phyloP scores from a whole-genome alignment of 306 rosid genomes.

The Prosopis cineraria region DNA sequence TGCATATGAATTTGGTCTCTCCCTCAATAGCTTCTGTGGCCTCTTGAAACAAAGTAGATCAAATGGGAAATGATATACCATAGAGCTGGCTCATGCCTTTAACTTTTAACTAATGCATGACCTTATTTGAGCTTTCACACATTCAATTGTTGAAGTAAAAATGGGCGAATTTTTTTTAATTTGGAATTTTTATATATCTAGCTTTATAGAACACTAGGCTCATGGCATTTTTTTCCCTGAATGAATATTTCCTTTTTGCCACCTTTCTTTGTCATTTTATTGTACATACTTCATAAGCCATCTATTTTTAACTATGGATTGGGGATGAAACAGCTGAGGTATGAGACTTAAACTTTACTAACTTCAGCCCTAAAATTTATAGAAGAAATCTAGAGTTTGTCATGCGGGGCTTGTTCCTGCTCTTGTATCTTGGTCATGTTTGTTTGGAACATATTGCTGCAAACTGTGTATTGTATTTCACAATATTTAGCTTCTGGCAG shows the following conservation, averaged over 20 bases:
- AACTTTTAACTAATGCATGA: neutral
- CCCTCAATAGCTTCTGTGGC: neutral
- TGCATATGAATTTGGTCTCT: neutral
- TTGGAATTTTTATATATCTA: constrained; percentile 2
- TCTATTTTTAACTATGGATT: constrained; percentile 1
- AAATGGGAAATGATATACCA: neutral
- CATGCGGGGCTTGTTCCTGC: neutral
- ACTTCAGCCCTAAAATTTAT: neutral
- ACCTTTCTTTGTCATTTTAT: neutral
- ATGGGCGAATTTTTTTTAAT: neutral
- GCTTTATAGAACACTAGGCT: neutral
- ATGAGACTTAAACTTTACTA: neutral
- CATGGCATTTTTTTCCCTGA: constrained; percentile 20
- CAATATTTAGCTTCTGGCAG: constrained; percentile 2
- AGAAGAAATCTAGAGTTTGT: neutral
- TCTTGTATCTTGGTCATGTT: constrained; percentile 2
- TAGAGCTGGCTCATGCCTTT: neutral
- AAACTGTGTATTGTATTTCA: constrained; percentile 15
- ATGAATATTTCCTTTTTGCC: neutral
- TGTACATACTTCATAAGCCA: neutral
- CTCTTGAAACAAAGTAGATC: neutral
- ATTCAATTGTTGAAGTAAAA: neutral
- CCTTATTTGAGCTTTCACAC: neutral
- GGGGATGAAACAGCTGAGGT: neutral
- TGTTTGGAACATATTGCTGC: constrained; percentile 13